Evolutionary conservation across 2,329 filamentous ascomycete genomes (phyloP).

Genomic region (Ascochyta viciae-villosae): DNA sequence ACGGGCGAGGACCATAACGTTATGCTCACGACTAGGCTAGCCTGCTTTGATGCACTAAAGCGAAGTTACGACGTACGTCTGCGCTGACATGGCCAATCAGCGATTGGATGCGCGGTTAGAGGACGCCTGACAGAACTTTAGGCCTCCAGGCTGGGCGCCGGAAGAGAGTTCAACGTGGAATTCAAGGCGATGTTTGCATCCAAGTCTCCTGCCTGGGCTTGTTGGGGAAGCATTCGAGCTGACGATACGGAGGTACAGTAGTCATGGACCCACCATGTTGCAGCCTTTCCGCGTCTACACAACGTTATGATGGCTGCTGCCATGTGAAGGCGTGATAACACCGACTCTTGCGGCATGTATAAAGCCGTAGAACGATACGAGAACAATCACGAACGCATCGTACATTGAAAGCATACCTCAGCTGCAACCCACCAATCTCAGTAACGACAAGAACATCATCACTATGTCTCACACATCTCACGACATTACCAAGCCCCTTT

Average conservation of each 20-base stretch:
- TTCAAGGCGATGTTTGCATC: background rate
- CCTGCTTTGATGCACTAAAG: background rate
- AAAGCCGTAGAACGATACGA: background rate
- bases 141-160: background rate
- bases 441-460: background rate
- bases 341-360: background rate
- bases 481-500: slow-evolving; percentile 20
- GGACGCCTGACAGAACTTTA: background rate
- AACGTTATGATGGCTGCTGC: background rate
- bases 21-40: slow-evolving; percentile 23
- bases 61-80: background rate
- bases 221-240: background rate
- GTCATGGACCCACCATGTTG: too few species aligned
- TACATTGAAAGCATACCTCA: background rate
- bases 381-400: background rate
- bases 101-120: background rate
- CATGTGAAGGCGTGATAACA: background rate
- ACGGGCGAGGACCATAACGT: slow-evolving; percentile 30
- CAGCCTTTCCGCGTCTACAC: background rate
- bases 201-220: too few species aligned
- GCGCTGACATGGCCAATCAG: background rate
- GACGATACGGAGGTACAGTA: too few species aligned
- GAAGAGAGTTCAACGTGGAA: too few species aligned
- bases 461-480: slow-evolving; percentile 2
- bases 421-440: background rate